These are phyloP conservation scores for Phialophora expanda DNA, from an alignment of 2,329 filamentous ascomycete genomes.

Conservation along the genomic window DNA sequence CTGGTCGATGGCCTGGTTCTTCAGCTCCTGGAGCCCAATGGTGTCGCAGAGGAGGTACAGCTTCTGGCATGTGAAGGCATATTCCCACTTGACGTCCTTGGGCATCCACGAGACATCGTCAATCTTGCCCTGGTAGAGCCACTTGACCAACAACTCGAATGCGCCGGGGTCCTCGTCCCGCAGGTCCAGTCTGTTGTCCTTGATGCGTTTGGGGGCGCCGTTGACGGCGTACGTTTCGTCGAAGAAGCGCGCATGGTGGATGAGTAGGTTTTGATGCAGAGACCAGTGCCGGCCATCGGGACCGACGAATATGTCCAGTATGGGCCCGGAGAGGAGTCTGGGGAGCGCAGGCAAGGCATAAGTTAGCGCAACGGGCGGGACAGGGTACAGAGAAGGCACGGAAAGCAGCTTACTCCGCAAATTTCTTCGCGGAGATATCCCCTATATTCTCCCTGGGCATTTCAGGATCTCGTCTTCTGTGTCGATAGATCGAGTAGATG, in stretches of 20 bases:
- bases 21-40: conserved; percentile 57
- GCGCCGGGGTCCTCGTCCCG: conserved; percentile 57
- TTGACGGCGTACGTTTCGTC: conserved; percentile 45
- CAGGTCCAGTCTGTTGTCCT: conserved; percentile 52
- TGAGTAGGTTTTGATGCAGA: conserved; percentile 59
- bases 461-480: conserved; percentile 11
- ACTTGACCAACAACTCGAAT: conserved; percentile 62
- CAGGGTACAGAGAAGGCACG: background rate
- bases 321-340: conserved; percentile 59
- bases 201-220: conserved; percentile 41
- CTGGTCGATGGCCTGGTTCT: conserved; percentile 61
- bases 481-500: conserved; percentile 23
- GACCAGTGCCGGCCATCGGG: conserved; percentile 55
- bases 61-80: conserved; percentile 60
- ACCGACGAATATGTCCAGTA: conserved; percentile 60
- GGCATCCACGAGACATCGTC: conserved; percentile 55
- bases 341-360: conserved; percentile 18
- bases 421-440: conserved; percentile 54
- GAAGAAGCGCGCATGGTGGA: conserved; percentile 58
- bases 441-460: conserved; percentile 50
- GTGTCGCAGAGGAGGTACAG: conserved; percentile 59
- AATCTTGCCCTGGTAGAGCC: conserved; percentile 61
- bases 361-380: conserved; percentile 26
- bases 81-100: conserved; percentile 58
- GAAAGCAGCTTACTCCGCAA: conserved; percentile 57